Evolutionary conservation across 202 grass and related monocot genomes (phyloP), one percentile per base, ranked within the genome.

Genomic region (Cymbopogon flexuosus): DNA sequence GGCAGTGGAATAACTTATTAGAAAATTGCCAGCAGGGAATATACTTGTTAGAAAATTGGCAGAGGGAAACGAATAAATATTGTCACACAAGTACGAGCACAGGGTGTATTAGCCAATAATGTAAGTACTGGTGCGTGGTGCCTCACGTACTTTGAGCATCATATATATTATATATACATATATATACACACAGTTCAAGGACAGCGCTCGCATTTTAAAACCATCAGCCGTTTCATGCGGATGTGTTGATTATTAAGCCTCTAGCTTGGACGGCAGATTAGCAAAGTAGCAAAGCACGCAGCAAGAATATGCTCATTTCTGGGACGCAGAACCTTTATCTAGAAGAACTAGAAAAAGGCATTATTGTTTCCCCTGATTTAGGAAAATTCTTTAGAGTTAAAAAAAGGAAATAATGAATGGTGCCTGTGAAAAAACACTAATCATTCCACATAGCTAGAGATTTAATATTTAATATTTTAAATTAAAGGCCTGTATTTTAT

Each of bases 81-180:
- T 51, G 12, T 4, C 19, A 10, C 51, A 3, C 72, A 89, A 73
- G 83, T 78, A 81, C 78, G 52, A 72, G 14, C 75, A 80, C 72
- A 85, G 67, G 78, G 83, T 85, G 81, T 88, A 5, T 35, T 31
- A 78, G 31, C 59, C 66, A 78, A 82, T 78, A 51, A 73, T 89
- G 45, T 77, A 56, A 23, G 54, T 10, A 78, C 65, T 69, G 46
- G 59, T 30, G 10, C 5, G 65, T 69, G 46, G 59, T 30, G 5
- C 5, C 60, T 49, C 37, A 51, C 10, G 66, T 60, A 89, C 77
- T 61, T 67, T 8, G 51, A 41, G 4, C 27, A 33, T 29, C 80
- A 72, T 81, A 68, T 67, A 8, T 22, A 57, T 4, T 58, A 23
- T 23, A 52, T 3, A 34, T 34, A 27, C 27, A 27, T 27, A 27